phyloP scores from a whole-genome alignment of 2,329 filamentous ascomycete species.

The Diaporthe humulicola region DNA sequence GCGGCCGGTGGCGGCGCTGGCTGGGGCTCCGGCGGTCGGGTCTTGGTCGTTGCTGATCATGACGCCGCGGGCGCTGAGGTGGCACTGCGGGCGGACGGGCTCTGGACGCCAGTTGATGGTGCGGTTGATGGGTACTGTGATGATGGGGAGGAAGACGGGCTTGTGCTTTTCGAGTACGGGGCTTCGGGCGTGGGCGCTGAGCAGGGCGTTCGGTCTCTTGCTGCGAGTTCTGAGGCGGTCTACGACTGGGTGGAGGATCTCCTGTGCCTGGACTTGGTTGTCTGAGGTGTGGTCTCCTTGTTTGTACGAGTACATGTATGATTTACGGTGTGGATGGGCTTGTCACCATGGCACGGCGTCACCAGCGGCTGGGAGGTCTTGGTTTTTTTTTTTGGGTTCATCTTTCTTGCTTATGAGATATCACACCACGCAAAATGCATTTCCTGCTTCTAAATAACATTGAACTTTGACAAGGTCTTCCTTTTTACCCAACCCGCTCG shows the following conservation, averaged over 20 bases:
- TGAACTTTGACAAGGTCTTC: constrained; percentile 28
- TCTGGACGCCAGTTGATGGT: constrained; percentile 18
- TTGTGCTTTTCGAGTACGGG: constrained; percentile 27
- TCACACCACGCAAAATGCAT: constrained; percentile 11
- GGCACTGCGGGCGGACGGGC: neutral
- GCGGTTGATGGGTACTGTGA: neutral
- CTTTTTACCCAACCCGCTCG: constrained; percentile 23
- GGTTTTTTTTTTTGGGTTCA: neutral
- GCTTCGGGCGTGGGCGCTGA: neutral
- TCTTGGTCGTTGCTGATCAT: constrained; percentile 30
- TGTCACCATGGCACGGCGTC: constrained; percentile 25
- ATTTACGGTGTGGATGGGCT: constrained; percentile 13
- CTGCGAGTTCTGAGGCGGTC: neutral
- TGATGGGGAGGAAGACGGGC: neutral
- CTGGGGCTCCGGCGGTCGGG: neutral
- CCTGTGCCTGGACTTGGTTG: neutral
- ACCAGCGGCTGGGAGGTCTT: neutral
- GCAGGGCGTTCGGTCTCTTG: constrained; percentile 2
- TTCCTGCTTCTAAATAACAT: neutral
- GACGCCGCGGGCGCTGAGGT: neutral
- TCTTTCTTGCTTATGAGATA: constrained; percentile 11
- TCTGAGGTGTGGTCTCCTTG: neutral
- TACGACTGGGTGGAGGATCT: constrained; percentile 45
- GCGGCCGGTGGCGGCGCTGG: neutral
- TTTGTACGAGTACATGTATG: neutral